A percentile compares a stretch with the other conserved stretches of the same genome.
phyloP scores from a whole-genome alignment of 2,329 filamentous ascomycete genomes.

The Botrytis hyacinthi region DNA sequence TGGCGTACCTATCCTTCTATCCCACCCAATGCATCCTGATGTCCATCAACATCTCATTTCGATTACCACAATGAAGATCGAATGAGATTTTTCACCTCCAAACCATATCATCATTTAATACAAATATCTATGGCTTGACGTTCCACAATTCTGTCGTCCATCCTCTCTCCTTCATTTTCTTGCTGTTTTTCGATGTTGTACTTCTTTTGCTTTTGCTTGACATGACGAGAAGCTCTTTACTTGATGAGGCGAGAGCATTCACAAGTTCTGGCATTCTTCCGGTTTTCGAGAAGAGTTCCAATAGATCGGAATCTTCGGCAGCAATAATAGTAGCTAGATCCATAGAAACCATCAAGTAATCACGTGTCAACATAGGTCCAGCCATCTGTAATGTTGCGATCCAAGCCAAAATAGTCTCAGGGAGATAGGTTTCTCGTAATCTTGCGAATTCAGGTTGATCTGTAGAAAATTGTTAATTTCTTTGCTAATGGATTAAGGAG shows the following conservation, averaged over 20 bases:
- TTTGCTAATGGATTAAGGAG: background rate
- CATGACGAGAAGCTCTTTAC: constrained; percentile 44
- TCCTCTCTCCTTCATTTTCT: constrained; percentile 60
- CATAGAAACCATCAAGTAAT: constrained; percentile 80
- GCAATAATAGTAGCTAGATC: constrained; percentile 77
- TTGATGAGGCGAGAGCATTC: constrained; percentile 62
- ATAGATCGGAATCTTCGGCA: constrained; percentile 65
- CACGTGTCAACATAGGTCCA: constrained; percentile 69
- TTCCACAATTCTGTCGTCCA: constrained; percentile 63
- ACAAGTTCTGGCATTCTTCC: constrained; percentile 73
- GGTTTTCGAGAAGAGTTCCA: constrained; percentile 60
- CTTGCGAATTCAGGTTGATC: constrained; percentile 59
- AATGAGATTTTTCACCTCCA: background rate
- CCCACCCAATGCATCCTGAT: constrained; percentile 12
- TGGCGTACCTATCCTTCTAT: constrained; percentile 6
- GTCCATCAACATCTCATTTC: background rate
- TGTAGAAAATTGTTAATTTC: constrained; percentile 35
- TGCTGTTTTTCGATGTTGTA: constrained; percentile 46
- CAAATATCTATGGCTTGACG: constrained; percentile 29
- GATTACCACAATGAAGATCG: background rate
- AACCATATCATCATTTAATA: constrained; percentile 3
- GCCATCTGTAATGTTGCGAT: constrained; percentile 77
- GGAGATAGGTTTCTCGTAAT: constrained; percentile 76
- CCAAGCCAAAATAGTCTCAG: constrained; percentile 82
- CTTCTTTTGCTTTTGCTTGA: constrained; percentile 50